Percentiles rank a stretch among this genome's conserved stretches.
Evolutionary conservation across 768 basidiomycete species (phyloP).

Genomic region (Imleria badia): DNA sequence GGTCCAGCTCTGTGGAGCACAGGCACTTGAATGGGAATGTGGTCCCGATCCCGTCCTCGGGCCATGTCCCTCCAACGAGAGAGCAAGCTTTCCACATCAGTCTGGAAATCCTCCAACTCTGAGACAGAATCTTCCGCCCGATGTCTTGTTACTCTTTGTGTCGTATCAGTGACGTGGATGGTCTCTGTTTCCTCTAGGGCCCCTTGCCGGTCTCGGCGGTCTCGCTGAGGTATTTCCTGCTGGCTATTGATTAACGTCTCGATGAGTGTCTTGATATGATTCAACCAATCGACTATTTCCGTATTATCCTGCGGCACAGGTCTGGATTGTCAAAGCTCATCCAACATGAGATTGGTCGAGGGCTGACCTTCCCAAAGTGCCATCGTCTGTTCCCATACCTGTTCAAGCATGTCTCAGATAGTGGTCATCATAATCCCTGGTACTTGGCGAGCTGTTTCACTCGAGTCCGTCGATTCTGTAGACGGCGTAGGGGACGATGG

Average conservation of each 20-base stretch:
- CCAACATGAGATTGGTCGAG: conserved; percentile 57
- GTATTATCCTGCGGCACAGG: conserved; percentile 40
- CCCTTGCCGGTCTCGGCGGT: neutral
- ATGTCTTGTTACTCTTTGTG: conserved; percentile 10
- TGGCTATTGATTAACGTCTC: conserved; percentile 7
- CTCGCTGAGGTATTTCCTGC: conserved; percentile 2
- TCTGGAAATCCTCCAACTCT: conserved; percentile 29
- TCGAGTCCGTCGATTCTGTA: conserved; percentile 28
- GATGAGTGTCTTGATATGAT: conserved; percentile 26
- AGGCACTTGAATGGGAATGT: conserved; percentile 44
- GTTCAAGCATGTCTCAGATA: conserved; percentile 53
- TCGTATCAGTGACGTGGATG: conserved; percentile 15
- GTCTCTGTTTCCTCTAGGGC: conserved; percentile 16
- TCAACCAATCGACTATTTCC: conserved; percentile 35
- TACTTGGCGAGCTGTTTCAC: conserved; percentile 36
- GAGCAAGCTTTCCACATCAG: conserved; percentile 26
- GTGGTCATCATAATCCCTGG: conserved; percentile 39
- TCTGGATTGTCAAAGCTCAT: conserved; percentile 55
- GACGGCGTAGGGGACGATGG: conserved; percentile 39
- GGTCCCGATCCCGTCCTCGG: conserved; percentile 25
- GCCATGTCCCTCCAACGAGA: conserved; percentile 30
- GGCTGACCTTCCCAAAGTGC: conserved; percentile 64
- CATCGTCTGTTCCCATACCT: conserved; percentile 57
- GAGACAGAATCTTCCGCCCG: conserved; percentile 27
- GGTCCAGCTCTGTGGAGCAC: conserved; percentile 43